Evolutionary conservation across 129 eudicot genomes (phyloP), one percentile per base, ranked within the genome.

Genomic region (Saposhnikovia divaricata): DNA sequence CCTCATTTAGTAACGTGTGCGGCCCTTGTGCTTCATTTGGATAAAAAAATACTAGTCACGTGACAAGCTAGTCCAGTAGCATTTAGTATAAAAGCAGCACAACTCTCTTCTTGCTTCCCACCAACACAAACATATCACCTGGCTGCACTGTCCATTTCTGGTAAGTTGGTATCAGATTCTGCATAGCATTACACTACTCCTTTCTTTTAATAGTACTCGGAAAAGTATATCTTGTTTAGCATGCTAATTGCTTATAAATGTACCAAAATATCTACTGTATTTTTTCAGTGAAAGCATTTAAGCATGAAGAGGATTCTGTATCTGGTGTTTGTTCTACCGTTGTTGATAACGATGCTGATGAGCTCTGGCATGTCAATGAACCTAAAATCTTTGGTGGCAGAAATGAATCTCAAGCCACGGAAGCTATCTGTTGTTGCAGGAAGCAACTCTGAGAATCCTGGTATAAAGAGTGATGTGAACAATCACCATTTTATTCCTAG

Each of bases 401-500:
- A 63, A 45, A 15, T 55, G 43, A 38, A 39, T 72, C 37, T 61
- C 34, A 14, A 34, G 83, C 11, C 28, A 28, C 76, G 79, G 45
- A 28, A 55, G 34, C 69, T 80, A 9, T 4, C 23, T 0, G 79
- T 48, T 61, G 75, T 44, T 39, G 50, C 48, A 31, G 48, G 51
- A 5, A 63, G 46, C 37, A 59, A 78, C 8, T 14, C 74, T 27
- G 74, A n/a, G 69, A 37, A 61, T 61, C 69, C 69, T 61, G 69
- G 69, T 61, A 27, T 61, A 44, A 71, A 72, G 4, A 31, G 34
- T 23, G 76, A 73, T 51, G 78, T 78, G 51, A 70, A 65, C 53
- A 85, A 85, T 51, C 88, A 85, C 85, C 88, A 85, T 79, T 65
- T 31, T 55, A 74, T 81, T 57, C 85, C 88, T 0, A 81, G 82